These are phyloP conservation scores for Candida nemodendra DNA, from an alignment of 805 yeast species.

Conservation along the genomic window DNA sequence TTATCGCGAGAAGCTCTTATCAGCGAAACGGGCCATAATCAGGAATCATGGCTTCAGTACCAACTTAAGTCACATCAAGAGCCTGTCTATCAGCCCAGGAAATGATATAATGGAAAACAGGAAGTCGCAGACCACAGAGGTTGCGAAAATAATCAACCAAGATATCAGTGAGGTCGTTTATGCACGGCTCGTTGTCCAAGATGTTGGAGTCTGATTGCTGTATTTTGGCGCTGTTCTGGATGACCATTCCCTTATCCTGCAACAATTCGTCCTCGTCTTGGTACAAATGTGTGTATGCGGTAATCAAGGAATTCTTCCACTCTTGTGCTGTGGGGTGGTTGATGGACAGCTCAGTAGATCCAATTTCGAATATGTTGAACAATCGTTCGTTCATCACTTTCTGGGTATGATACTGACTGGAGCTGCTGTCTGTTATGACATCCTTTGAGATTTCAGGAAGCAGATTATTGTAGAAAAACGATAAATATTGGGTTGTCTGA, in stretches of 20 bases:
- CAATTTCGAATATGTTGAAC: conserved; percentile 15
- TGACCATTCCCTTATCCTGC: background rate
- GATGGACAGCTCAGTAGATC: background rate
- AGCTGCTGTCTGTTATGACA: conserved; percentile 4
- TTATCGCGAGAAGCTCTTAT: no score
- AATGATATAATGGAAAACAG: conserved; percentile 5
- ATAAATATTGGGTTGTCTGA: conserved; percentile 45
- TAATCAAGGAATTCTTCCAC: conserved; percentile 12
- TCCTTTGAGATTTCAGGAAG: conserved; percentile 14
- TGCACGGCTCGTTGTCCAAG: background rate
- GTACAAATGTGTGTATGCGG: conserved; percentile 16
- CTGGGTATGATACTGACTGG: conserved; percentile 13
- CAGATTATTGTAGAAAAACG: conserved; percentile 43
- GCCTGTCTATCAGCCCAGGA: conserved; percentile 9
- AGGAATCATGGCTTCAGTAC: no score
- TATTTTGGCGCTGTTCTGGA: no score
- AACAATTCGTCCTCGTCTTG: conserved; percentile 15
- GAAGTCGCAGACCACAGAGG: conserved; percentile 5
- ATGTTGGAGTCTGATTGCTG: background rate
- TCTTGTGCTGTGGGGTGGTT: background rate
- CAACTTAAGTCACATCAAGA: no score
- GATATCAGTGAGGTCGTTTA: conserved; percentile 7
- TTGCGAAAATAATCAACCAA: conserved; percentile 11
- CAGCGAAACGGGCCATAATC: no score
- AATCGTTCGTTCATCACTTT: conserved; percentile 14